phyloP scores from a whole-genome alignment of 345 rosid species.

The Turnera subulata region DNA sequence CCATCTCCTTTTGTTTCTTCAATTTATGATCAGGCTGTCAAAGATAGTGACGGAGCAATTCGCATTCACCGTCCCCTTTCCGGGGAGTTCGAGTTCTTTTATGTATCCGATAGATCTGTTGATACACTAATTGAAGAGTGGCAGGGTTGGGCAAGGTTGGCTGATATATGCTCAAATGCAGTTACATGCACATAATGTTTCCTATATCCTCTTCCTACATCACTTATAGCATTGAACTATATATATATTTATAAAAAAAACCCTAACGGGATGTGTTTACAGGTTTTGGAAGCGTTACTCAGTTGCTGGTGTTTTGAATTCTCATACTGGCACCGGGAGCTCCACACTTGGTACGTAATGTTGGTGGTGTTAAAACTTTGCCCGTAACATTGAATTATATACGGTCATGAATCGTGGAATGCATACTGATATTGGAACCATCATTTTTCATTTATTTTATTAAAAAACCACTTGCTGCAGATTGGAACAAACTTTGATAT shows the following conservation, averaged over 20 bases:
- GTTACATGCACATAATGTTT: slow-evolving; percentile 1
- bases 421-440: background rate
- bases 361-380: background rate
- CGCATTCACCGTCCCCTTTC: slow-evolving; percentile 74
- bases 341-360: slow-evolving; percentile 15
- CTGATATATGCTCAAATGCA: background rate
- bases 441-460: too few relatives aligned
- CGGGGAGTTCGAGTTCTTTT: slow-evolving; percentile 92
- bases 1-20: slow-evolving; percentile 9
- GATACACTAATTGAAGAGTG: slow-evolving; percentile 55
- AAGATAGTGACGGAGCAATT: slow-evolving; percentile 77
- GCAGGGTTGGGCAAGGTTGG: slow-evolving; percentile 83
- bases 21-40: slow-evolving; percentile 56
- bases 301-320: slow-evolving; percentile 53
- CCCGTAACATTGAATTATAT: too few relatives aligned
- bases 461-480: too few relatives aligned
- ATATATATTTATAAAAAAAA: too few relatives aligned
- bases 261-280: slow-evolving; percentile 18
- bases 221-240: background rate
- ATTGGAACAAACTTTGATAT: too few relatives aligned
- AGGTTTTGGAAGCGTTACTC: slow-evolving; percentile 77
- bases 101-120: slow-evolving; percentile 72
- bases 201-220: background rate
- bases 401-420: background rate
- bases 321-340: slow-evolving; percentile 53